These are phyloP conservation scores for Boletellus ananiceps DNA, from an alignment of 768 basidiomycete genomes.

Conservation along the genomic window DNA sequence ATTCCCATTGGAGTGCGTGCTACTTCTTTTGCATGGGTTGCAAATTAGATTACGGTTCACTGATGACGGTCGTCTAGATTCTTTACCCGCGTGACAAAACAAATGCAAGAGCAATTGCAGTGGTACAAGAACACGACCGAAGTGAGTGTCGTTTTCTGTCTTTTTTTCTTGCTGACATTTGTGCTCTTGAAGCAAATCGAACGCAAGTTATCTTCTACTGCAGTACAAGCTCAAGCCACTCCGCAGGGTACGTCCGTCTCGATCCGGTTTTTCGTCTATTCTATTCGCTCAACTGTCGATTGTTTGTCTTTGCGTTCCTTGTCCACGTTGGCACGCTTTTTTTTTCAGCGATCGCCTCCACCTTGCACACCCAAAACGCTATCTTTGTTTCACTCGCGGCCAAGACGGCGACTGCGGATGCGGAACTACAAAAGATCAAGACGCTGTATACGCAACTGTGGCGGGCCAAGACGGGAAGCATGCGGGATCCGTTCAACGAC, in stretches of 20 bases:
- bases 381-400: constrained; percentile 74
- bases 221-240: constrained; percentile 58
- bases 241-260: constrained; percentile 57
- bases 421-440: constrained; percentile 75
- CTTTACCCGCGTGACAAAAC: constrained; percentile 65
- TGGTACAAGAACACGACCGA: constrained; percentile 84
- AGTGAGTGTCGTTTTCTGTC: constrained; percentile 35
- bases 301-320: too few relatives aligned
- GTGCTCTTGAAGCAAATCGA: constrained; percentile 51
- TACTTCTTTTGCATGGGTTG: background rate
- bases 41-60: too few relatives aligned
- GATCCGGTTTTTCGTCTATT: background rate
- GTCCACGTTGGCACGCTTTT: too few relatives aligned
- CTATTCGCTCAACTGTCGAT: background rate
- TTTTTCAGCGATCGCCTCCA: constrained; percentile 59
- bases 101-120: constrained; percentile 65
- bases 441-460: constrained; percentile 70
- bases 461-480: constrained; percentile 76
- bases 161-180: background rate
- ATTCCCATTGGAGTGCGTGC: constrained; percentile 79
- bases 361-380: constrained; percentile 75
- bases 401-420: constrained; percentile 69
- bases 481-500: constrained; percentile 75
- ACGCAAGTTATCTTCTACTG: constrained; percentile 67
- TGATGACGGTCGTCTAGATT: constrained; percentile 40